Base-by-base conservation (phyloP, 805 yeast species). In the Zygoascus flipseniorum region DNA sequence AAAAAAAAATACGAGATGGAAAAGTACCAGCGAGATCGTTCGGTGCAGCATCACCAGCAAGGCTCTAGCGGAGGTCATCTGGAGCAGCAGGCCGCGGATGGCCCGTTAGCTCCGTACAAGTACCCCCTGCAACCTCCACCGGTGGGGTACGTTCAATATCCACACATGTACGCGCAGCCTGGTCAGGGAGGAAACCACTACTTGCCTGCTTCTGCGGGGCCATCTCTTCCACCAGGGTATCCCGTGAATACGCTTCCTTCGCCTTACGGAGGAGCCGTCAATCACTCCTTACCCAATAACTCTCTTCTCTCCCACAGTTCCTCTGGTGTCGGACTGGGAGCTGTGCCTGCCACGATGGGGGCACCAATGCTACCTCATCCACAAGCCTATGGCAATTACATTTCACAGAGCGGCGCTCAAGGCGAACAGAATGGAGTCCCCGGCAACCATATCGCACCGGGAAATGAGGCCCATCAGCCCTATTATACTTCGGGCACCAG, bases 1-100 rank as follows among this genome's bases (percentile, higher is more conserved):
- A 59, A 71, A 18, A 74, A 71, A 59, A 64, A 60, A 28, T 64
- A 37, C n/a, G 47, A 49, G 18, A n/a, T 14, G 32, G 44, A 35
- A 28, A 37, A 14, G 10, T 19, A 31, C 50, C 50, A 31, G 31
- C 44, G 31, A 10, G 31, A 39, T 26, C 31, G 28, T n/a, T 5
- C 18, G 45, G 37, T 20, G 31, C 53, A 44, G 35, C 52, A 49
- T n/a, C 52, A 20, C 11, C 52, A 50, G 39, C 42, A 35, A n/a
- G 8, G 16, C 4, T 35, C 39, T 35, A 13, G 16, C 8, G 39
- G 39, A 13, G 8, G 5, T 8, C 39, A 35, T 35, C 39, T 35
- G 4, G 39, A 35, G 39, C 35, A 8, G 35, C 39, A 5, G 13
- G 39, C 39, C 39, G 6, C 28, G 3, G 39, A 35, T 35, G 16